phyloP scores from a whole-genome alignment of 2,329 filamentous ascomycete genomes.

The Thelonectria discophora region DNA sequence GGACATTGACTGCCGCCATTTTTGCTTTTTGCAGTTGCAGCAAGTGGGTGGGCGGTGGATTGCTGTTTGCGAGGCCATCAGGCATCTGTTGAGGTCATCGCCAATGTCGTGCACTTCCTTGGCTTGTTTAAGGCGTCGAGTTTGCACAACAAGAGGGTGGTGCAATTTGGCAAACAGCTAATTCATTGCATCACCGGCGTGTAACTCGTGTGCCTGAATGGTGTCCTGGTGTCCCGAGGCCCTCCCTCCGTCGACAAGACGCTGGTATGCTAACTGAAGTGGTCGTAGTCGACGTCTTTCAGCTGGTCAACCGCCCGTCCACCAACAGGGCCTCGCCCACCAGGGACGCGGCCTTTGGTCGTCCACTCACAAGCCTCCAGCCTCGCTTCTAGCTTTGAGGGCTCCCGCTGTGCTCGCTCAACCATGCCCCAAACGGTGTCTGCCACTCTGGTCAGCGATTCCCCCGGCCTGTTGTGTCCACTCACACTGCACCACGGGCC shows the following conservation, averaged over 20 bases:
- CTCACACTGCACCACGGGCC: conserved; percentile 15
- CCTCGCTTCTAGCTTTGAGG: conserved; percentile 10
- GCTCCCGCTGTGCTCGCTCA: conserved; percentile 2
- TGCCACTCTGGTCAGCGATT: conserved; percentile 6
- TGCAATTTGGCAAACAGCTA: neutral
- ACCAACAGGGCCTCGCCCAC: neutral
- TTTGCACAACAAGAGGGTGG: neutral
- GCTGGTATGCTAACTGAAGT: too few relatives aligned
- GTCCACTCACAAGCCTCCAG: conserved; percentile 11
- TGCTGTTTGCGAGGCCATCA: too few relatives aligned
- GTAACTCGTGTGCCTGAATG: neutral
- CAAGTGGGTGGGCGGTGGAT: neutral
- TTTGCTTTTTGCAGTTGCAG: conserved; percentile 14
- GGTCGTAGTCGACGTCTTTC: conserved; percentile 10
- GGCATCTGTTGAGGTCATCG: neutral
- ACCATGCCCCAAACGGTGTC: conserved; percentile 19
- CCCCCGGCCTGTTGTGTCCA: conserved; percentile 1
- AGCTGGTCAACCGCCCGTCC: conserved; percentile 4
- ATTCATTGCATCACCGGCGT: neutral
- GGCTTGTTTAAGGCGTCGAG: neutral
- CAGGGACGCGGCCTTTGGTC: conserved; percentile 1
- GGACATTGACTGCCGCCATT: neutral
- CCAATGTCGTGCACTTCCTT: neutral
- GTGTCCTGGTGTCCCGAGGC: too few relatives aligned
- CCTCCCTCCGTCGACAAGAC: too few relatives aligned